Percentiles rank a stretch among this genome's conserved stretches.
phyloP scores from a whole-genome alignment of 192 early-diverging fungal species.

The Chytriomyces hyalinus region DNA sequence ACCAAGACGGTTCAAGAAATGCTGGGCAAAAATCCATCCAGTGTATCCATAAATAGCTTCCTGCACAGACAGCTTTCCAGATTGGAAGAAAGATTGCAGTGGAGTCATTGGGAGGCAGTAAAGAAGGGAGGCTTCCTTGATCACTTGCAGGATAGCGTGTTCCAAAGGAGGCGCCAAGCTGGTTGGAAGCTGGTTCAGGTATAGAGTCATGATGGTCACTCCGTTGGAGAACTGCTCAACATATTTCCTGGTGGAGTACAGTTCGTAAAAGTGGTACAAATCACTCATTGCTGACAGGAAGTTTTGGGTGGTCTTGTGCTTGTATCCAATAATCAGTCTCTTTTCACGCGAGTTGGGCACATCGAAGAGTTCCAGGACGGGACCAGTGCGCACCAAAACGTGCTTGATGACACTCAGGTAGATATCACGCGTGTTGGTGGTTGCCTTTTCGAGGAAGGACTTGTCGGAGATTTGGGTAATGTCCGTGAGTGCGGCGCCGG shows the following conservation, averaged over 20 bases:
- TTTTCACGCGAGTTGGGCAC: slow-evolving; percentile 85
- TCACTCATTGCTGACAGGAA: slow-evolving; percentile 96
- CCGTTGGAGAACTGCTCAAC: slow-evolving; percentile 99
- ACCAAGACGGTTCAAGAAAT: slow-evolving; percentile 98
- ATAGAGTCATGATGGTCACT: slow-evolving; percentile 91
- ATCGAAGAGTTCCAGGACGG: slow-evolving; percentile 91
- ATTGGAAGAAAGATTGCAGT: slow-evolving; percentile 93
- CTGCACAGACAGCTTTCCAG: slow-evolving; percentile 87
- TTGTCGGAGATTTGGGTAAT: slow-evolving; percentile 88
- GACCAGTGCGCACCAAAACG: slow-evolving; percentile 86
- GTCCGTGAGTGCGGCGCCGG: slow-evolving; percentile 70
- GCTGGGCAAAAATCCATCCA: slow-evolving; percentile 98
- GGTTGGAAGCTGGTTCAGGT: slow-evolving; percentile 83
- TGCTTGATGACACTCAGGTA: slow-evolving; percentile 87
- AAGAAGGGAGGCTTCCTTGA: slow-evolving; percentile 95
- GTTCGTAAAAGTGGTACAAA: slow-evolving; percentile 96
- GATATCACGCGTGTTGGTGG: slow-evolving; percentile 84
- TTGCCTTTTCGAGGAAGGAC: slow-evolving; percentile 93
- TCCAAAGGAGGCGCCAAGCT: slow-evolving; percentile 85
- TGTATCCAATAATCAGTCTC: slow-evolving; percentile 87
- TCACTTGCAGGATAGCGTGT: slow-evolving; percentile 87
- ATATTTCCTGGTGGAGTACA: slow-evolving; percentile 97
- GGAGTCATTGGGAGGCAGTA: slow-evolving; percentile 96
- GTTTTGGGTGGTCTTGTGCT: slow-evolving; percentile 87
- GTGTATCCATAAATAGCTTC: slow-evolving; percentile 96